Conservation (phyloP, 1,284 basidiomycete species). For the Paramarasmius palmivorus region DNA sequence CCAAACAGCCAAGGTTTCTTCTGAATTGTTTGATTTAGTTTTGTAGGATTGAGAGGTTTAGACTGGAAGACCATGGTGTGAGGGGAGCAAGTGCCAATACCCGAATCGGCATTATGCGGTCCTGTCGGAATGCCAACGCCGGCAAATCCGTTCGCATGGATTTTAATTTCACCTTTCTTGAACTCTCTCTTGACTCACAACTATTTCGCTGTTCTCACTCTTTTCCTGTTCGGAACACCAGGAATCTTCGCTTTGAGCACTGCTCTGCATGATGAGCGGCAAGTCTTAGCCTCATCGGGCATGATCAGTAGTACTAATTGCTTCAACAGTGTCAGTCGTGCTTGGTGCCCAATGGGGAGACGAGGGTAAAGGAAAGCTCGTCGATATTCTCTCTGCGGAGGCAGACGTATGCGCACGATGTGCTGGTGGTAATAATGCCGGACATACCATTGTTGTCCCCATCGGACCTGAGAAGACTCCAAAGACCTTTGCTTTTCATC, state of each 20-base stretch:
- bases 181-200: too few relatives aligned
- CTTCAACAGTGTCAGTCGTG: constrained; percentile 63
- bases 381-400: constrained; percentile 88
- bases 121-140: too few relatives aligned
- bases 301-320: background rate
- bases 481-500: constrained; percentile 94
- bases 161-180: too few relatives aligned
- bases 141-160: too few relatives aligned
- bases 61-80: constrained; percentile 61
- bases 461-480: constrained; percentile 65
- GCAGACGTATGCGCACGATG: constrained; percentile 94
- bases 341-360: constrained; percentile 95
- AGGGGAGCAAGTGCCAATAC: too few relatives aligned
- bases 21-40: constrained; percentile 46
- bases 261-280: constrained; percentile 26
- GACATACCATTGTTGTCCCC: constrained; percentile 95
- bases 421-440: constrained; percentile 98
- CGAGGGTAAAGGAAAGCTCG: constrained; percentile 95
- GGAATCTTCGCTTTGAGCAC: background rate
- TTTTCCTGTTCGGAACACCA: background rate
- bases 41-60: constrained; percentile 48
- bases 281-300: constrained; percentile 9
- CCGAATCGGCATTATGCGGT: too few relatives aligned
- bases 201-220: too few relatives aligned
- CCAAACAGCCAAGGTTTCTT: constrained; percentile 78